Base-by-base conservation (phyloP, 352 stramenopile species). In the Pythium aquatile region DNA sequence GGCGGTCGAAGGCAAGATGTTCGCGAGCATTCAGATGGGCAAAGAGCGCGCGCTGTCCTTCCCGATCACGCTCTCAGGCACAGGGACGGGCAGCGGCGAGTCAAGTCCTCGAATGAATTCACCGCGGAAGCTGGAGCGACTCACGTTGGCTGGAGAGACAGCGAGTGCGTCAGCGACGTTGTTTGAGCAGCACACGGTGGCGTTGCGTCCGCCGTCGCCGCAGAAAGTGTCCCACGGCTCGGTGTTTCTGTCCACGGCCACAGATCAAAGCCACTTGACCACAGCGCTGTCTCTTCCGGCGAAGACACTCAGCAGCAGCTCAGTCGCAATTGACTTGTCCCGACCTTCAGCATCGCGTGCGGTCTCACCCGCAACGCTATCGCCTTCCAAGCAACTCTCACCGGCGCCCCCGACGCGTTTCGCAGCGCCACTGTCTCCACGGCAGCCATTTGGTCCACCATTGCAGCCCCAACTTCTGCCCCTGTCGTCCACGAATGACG, bases 21-120 rank as follows among this genome's bases (percentile, higher is more conserved):
- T 65, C 28, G 47, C 58, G 33, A 58, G 24, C 37, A 49, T 63
- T 26, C 47, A 72, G 29, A 48, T 67, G 44, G 56, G 39, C 55
- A 69, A 65, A 52, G 55, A 68, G 44, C 66, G 73, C 16, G 70
- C 70, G 3, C 49, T 76, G 9, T 80, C 73, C 29, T 80, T 72
- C 29, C 73, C 73, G 16, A 37, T 76, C 3, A 48, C 66, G 35
- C 24, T 79, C 17, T 57, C 56, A 29, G 30, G 28, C 26, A 24
- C 37, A 5, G 17, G 17, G 4, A 13, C 42, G 42, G 42, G 42
- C 5, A 49, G 42, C 11, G 42, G 51, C 64, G 37, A 65, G 28
- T 33, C 56, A 28, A 24, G 60, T 47, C 5, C 51, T 24, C 57
- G 46, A 17, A 48, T 59, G 28, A 40, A 30, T 20, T 64, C 55